phyloP scores from a whole-genome alignment of 768 basidiomycete genomes.

The Atractiella rhizophila region DNA sequence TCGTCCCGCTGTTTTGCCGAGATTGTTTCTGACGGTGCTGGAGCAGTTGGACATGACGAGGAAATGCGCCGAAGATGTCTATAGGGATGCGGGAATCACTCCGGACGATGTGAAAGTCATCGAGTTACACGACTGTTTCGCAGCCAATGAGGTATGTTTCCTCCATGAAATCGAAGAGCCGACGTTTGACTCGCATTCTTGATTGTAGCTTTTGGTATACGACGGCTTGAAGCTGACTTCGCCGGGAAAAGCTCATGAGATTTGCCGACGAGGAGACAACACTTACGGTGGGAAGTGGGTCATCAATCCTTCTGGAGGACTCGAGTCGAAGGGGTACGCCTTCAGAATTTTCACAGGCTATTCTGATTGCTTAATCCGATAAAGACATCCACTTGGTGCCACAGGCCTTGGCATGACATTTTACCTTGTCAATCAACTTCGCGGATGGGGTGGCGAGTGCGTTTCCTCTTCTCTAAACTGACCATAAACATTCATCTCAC shows the following conservation, averaged over 20 bases:
- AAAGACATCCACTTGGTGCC: conserved; percentile 2
- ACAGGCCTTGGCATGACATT: conserved; percentile 13
- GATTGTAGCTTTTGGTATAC: conserved; percentile 44
- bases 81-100: conserved; percentile 44
- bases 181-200: neutral
- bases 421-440: conserved; percentile 10
- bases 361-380: neutral
- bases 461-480: neutral
- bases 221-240: conserved; percentile 50
- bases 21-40: neutral
- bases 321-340: conserved; percentile 73
- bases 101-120: conserved; percentile 56
- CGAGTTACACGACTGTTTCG: conserved; percentile 68
- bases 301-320: conserved; percentile 57
- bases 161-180: neutral
- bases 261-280: conserved; percentile 52
- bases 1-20: neutral
- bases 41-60: conserved; percentile 34
- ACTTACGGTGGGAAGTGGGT: conserved; percentile 59
- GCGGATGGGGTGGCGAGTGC: conserved; percentile 7
- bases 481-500: neutral
- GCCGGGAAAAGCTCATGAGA: conserved; percentile 39
- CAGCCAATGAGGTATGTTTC: conserved; percentile 41
- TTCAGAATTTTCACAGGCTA: neutral
- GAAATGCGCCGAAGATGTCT: conserved; percentile 40